phyloP scores from a whole-genome alignment of 1,139 yeast genomes.

The Suhomyces bokatorum region DNA sequence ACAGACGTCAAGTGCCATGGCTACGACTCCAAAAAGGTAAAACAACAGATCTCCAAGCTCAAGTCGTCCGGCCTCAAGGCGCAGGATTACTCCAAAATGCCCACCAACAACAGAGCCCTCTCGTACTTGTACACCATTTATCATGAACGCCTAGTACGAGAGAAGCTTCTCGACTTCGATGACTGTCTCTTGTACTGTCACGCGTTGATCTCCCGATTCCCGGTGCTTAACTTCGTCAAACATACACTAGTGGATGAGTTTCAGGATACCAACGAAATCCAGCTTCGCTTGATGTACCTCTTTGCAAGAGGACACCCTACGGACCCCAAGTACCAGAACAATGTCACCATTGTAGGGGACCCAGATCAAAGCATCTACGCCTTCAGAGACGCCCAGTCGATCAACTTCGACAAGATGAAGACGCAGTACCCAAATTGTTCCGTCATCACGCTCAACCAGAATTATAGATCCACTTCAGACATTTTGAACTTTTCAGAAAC shows the following conservation, averaged over 20 bases:
- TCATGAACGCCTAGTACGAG: conserved; percentile 45
- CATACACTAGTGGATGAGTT: conserved; percentile 91
- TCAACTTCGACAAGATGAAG: conserved; percentile 64
- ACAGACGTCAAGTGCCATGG: conserved; percentile 26
- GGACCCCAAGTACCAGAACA: conserved; percentile 28
- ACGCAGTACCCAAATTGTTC: conserved; percentile 37
- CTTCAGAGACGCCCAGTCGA: conserved; percentile 76
- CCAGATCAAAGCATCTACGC: conserved; percentile 95
- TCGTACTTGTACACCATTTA: conserved; percentile 49
- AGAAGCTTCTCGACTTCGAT: conserved; percentile 71
- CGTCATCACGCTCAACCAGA: conserved; percentile 55
- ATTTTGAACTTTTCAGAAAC: conserved; percentile 66
- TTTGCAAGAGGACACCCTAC: conserved; percentile 49
- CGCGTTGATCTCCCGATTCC: conserved; percentile 44
- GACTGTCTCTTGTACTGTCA: conserved; percentile 67
- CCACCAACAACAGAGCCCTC: conserved; percentile 20
- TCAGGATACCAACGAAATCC: conserved; percentile 85
- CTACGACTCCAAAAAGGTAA: conserved; percentile 38
- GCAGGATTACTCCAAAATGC: conserved; percentile 29
- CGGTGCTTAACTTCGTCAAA: conserved; percentile 51
- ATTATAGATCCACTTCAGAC: conserved; percentile 76
- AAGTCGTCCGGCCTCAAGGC: conserved; percentile 51
- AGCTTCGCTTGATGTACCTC: conserved; percentile 63
- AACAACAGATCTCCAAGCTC: conserved; percentile 49
- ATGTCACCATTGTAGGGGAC: conserved; percentile 89